A percentile compares a stretch with the other conserved stretches of the same genome.
Conservation (phyloP, 768 basidiomycete genomes). For the Atractiella rhizophila region DNA sequence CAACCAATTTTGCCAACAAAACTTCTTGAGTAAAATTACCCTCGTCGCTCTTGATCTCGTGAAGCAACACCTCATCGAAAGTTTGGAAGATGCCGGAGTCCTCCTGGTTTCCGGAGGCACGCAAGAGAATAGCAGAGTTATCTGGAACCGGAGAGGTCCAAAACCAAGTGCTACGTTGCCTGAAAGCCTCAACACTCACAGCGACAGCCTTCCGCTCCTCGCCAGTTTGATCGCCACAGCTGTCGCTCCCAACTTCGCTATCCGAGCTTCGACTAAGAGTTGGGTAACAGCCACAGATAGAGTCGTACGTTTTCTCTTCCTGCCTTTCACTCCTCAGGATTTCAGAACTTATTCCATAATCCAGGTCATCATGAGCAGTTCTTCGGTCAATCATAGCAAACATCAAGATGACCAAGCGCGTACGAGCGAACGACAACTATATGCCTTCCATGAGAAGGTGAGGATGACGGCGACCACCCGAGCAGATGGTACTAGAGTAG, state of each 20-base stretch:
- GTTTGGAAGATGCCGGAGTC: conserved; percentile 53
- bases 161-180: conserved; percentile 27
- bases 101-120: conserved; percentile 51
- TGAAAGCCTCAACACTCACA: conserved; percentile 41
- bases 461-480: conserved; percentile 32
- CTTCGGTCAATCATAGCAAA: background rate
- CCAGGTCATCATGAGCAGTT: background rate
- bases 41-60: conserved; percentile 55
- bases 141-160: conserved; percentile 15
- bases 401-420: conserved; percentile 23
- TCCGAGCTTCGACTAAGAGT: conserved; percentile 38
- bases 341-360: background rate
- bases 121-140: background rate
- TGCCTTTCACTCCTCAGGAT: background rate
- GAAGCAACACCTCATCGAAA: conserved; percentile 47
- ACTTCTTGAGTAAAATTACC: conserved; percentile 71
- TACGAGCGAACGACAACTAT: conserved; percentile 57
- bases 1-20: conserved; percentile 51
- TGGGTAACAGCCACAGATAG: conserved; percentile 59
- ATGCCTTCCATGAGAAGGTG: conserved; percentile 61
- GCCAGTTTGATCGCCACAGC: conserved; percentile 64
- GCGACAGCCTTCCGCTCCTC: conserved; percentile 47
- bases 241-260: conserved; percentile 69
- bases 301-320: conserved; percentile 30
- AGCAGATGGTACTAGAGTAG: too few relatives aligned